Conservation (phyloP, 192 early-diverging fungal genomes). For the Fimicolochytrium jonesii region DNA sequence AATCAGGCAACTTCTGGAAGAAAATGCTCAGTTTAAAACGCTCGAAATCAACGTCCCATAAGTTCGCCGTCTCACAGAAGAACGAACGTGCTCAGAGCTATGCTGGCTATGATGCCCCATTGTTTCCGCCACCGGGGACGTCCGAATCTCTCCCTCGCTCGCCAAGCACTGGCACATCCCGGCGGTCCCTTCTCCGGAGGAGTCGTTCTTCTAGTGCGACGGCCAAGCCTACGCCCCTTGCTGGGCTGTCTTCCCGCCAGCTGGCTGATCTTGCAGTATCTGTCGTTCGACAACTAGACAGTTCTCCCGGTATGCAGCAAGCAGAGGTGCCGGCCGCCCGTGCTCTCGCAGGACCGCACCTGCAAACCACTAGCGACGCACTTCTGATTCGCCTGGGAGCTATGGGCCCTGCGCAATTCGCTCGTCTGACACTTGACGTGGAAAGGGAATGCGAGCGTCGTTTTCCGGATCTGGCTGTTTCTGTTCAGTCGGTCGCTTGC, state of each 20-base stretch:
- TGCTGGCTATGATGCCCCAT: too few species aligned
- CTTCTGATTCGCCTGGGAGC: not conserved
- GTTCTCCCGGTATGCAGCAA: not conserved
- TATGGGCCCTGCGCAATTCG: not conserved
- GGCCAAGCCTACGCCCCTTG: not conserved
- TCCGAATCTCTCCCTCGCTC: too few species aligned
- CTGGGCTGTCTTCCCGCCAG: not conserved
- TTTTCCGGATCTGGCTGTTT: constrained; percentile 18
- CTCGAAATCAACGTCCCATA: not conserved
- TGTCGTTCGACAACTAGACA: not conserved
- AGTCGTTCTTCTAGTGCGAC: too few species aligned
- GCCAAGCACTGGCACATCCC: too few species aligned
- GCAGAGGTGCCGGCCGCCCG: constrained; percentile 4
- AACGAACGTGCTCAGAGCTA: too few species aligned
- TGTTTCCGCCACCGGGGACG: too few species aligned
- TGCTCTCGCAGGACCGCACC: constrained; percentile 2
- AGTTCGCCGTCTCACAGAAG: not conserved
- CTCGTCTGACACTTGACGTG: constrained; percentile 11
- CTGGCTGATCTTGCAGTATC: not conserved
- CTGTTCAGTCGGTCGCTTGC: constrained; percentile 12
- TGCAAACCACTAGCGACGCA: not conserved
- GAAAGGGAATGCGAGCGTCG: constrained; percentile 18
- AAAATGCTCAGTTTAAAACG: not conserved
- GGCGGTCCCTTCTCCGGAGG: too few species aligned
- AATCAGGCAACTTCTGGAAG: too few species aligned